These are phyloP conservation scores for Pyrrhoderma noxium DNA, from an alignment of 1,284 basidiomycete species.

Conservation along the genomic window DNA sequence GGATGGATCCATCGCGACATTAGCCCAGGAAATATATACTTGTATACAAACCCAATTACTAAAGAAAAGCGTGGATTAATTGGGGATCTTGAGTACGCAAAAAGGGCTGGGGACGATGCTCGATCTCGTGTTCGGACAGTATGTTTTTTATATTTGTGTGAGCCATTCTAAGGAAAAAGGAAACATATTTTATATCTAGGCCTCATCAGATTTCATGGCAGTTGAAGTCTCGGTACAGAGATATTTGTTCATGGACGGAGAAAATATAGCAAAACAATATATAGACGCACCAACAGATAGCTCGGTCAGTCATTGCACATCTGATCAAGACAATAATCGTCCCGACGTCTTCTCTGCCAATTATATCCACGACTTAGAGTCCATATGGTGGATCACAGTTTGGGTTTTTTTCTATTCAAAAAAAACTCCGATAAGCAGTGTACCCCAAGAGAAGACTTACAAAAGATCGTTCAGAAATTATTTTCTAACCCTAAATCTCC, in stretches of 20 bases:
- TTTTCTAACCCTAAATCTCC: too few relatives aligned
- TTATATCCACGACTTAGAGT: constrained; percentile 2
- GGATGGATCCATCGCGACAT: constrained; percentile 6
- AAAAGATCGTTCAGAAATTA: too few relatives aligned
- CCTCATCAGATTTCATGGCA: too few relatives aligned
- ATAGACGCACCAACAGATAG: not conserved
- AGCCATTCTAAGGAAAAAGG: too few relatives aligned
- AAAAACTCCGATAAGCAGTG: too few relatives aligned
- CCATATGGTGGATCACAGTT: constrained; percentile 7
- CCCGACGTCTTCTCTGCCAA: not conserved
- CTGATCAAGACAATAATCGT: not conserved
- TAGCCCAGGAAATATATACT: constrained; percentile 4
- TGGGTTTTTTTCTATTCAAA: constrained; percentile 1
- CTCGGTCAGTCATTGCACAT: not conserved
- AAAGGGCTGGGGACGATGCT: not conserved
- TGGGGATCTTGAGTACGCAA: constrained; percentile 8
- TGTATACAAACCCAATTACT: not conserved
- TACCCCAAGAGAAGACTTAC: too few relatives aligned
- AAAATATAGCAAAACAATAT: too few relatives aligned
- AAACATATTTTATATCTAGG: too few relatives aligned
- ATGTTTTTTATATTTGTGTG: not conserved
- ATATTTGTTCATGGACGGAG: too few relatives aligned
- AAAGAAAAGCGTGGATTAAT: not conserved
- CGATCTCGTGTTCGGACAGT: not conserved
- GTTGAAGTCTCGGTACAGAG: too few relatives aligned